Evolutionary conservation across 495 filamentous ascomycete species (phyloP), one percentile per base, ranked within the genome.

Genomic region (Daldinia decipiens): DNA sequence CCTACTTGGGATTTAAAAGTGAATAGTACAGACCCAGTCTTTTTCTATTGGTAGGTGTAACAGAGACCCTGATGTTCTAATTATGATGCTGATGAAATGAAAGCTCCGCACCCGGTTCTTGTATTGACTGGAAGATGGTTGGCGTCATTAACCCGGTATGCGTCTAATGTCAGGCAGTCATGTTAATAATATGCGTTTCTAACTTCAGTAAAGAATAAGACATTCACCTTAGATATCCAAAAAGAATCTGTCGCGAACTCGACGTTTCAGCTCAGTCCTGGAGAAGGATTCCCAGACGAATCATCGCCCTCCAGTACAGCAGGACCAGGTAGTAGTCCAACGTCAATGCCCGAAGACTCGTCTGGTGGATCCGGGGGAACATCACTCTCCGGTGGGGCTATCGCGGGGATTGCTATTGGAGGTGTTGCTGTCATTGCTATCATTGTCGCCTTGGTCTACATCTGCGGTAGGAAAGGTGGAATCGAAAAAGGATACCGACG

Each of bases 1-100:
- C 77, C 76, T 77, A 45, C 59, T 89, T 13, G 75, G 69, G 5
- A 66, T n/a, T 53, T 66, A 5, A 31, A 32, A 54, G 79, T 91
- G 71, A 89, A 89, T 70, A 80, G 84, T 73, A 89, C 87, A 0
- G 68, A 81, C 5, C 86, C 88, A 4, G 82, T 88, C 32, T 90
- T 88, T 74, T 89, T 82, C 78, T 91, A 91, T 77, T 90, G 87
- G 63, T 66, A 66, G 34, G 32, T 40, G 11, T 29, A 38, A 27
- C 11, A 13, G 9, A 17, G 6, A 17, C 29, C 24, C 12, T 4
- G 2, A 24, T 13, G n/a, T 12, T 61, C 12, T 6, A 27, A 50
- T 4, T 8, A 38, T 12, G 9, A 29, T 19, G 17, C 51, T 67
- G 40, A 60, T 21, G 0, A 5, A 38, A 26, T 19, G 2, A 66